Evolutionary conservation across 768 basidiomycete genomes (phyloP).

Genomic region (Lentinus brumalis): DNA sequence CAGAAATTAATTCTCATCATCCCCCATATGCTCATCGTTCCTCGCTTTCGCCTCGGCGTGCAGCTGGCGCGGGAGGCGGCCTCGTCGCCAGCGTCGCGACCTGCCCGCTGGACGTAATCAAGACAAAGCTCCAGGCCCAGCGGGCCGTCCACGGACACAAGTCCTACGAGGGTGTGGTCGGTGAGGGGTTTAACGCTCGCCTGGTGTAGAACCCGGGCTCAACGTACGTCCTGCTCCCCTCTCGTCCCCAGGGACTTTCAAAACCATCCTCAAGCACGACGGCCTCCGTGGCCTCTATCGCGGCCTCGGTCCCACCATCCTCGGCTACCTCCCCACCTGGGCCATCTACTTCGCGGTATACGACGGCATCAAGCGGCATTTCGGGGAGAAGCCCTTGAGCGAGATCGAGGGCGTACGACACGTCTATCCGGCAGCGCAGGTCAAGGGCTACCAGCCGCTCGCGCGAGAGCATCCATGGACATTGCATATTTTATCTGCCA

Average conservation of each 20-base stretch:
- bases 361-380: constrained; percentile 87
- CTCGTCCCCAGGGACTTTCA: constrained; percentile 50
- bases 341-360: constrained; percentile 99
- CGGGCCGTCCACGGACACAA: constrained; percentile 64
- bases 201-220: constrained; percentile 21
- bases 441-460: constrained; percentile 82
- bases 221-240: constrained; percentile 24
- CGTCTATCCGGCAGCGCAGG: constrained; percentile 81
- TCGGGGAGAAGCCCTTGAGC: constrained; percentile 67
- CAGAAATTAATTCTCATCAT: constrained; percentile 1
- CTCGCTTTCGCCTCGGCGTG: background rate
- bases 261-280: constrained; percentile 57
- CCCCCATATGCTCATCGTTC: constrained; percentile 8
- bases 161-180: constrained; percentile 76
- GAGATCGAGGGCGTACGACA: constrained; percentile 39
- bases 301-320: constrained; percentile 94
- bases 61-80: constrained; percentile 95
- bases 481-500: constrained; percentile 90
- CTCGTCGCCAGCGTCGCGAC: constrained; percentile 91
- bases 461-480: constrained; percentile 84
- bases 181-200: constrained; percentile 42
- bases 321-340: constrained; percentile 98
- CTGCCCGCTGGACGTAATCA: constrained; percentile 96
- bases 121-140: constrained; percentile 98
- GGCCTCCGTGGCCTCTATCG: constrained; percentile 92